phyloP scores from a whole-genome alignment of 2,329 filamentous ascomycete species.

The Ilyonectria robusta region DNA sequence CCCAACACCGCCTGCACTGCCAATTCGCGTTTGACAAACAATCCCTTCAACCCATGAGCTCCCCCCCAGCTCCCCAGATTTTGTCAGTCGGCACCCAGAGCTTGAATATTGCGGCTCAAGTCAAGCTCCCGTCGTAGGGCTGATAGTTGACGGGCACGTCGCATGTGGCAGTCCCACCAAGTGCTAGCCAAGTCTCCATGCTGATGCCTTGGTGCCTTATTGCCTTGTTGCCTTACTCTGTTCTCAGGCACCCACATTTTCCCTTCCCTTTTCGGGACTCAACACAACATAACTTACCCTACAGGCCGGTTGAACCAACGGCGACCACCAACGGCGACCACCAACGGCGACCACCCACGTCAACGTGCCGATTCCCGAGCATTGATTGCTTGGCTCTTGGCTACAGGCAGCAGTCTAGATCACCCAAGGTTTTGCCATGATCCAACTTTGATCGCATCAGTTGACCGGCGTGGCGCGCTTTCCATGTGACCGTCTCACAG shows the following conservation, averaged over 20 bases:
- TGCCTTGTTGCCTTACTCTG: slow-evolving; percentile 1
- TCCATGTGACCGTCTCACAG: slow-evolving; percentile 20
- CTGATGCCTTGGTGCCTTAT: slow-evolving; percentile 24
- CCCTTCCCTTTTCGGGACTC: not conserved
- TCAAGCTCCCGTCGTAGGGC: slow-evolving; percentile 48
- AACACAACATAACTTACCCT: slow-evolving; percentile 12
- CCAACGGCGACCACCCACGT: slow-evolving; percentile 8
- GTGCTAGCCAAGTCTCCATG: slow-evolving; percentile 15
- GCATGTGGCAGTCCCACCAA: slow-evolving; percentile 36
- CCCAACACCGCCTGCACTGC: slow-evolving; percentile 12
- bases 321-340: not conserved
- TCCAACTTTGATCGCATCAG: slow-evolving; percentile 22
- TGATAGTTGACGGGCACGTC: slow-evolving; percentile 39
- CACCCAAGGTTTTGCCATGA: slow-evolving; percentile 15
- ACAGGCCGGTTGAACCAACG: not conserved
- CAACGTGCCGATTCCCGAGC: slow-evolving; percentile 19
- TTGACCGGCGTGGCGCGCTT: slow-evolving; percentile 10
- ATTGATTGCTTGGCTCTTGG: slow-evolving; percentile 17
- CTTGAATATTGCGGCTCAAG: slow-evolving; percentile 48
- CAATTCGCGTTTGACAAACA: slow-evolving; percentile 38
- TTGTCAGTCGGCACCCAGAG: slow-evolving; percentile 44
- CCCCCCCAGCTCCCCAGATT: slow-evolving; percentile 42
- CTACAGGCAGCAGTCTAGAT: slow-evolving; percentile 16
- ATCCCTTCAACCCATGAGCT: slow-evolving; percentile 26
- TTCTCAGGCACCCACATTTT: slow-evolving; percentile 23